These are phyloP conservation scores for Kwoniella newhampshirensis DNA, from an alignment of 768 basidiomycete genomes.

Conservation along the genomic window DNA sequence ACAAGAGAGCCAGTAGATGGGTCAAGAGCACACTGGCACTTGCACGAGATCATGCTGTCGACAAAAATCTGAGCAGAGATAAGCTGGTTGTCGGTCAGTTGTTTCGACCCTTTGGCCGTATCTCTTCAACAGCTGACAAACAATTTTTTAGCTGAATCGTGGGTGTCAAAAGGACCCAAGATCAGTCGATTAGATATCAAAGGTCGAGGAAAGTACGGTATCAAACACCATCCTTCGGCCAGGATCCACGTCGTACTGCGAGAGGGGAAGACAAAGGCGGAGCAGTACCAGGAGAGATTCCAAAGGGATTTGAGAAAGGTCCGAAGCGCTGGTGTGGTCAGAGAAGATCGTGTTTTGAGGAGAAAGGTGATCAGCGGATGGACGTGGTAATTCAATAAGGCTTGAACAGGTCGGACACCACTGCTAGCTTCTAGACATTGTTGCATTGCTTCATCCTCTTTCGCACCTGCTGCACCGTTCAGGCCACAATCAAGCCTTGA, in stretches of 20 bases:
- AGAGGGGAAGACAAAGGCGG: conserved; percentile 73
- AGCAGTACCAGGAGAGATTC: conserved; percentile 65
- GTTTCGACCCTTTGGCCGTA: background rate
- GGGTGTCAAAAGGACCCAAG: conserved; percentile 83
- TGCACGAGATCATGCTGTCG: conserved; percentile 81
- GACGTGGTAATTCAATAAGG: conserved; percentile 39
- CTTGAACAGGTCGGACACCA: too few species aligned
- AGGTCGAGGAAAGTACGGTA: conserved; percentile 77
- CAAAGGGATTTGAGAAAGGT: conserved; percentile 71
- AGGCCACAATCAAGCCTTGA: conserved; percentile 30
- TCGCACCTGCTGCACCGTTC: background rate
- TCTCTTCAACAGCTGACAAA: too few species aligned
- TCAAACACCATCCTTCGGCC: conserved; percentile 73
- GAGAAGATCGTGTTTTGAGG: conserved; percentile 62
- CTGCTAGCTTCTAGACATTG: too few species aligned
- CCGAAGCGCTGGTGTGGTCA: conserved; percentile 72
- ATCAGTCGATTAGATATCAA: conserved; percentile 71
- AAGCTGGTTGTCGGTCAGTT: conserved; percentile 79
- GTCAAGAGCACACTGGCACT: conserved; percentile 85
- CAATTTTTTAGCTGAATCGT: conserved; percentile 72
- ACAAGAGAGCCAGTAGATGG: conserved; percentile 79
- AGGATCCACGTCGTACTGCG: conserved; percentile 72
- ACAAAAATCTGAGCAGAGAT: conserved; percentile 69
- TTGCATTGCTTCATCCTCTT: too few species aligned
- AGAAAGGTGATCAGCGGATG: conserved; percentile 50